Conservation (phyloP, 176 grass and related monocot genomes). For the Secale cereale region DNA sequence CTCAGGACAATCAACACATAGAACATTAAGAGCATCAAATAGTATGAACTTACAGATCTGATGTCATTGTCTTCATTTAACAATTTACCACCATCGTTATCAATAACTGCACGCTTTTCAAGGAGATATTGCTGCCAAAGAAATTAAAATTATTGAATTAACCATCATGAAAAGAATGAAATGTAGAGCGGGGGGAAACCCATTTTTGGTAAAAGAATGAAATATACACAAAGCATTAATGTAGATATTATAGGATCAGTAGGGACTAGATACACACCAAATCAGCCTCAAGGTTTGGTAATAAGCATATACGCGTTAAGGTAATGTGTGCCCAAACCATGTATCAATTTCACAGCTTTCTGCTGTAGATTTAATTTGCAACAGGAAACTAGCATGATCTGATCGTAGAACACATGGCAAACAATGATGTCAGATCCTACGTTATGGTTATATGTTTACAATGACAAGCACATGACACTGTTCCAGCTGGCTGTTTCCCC, state of each 20-base stretch:
- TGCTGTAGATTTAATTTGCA: conserved; percentile 10
- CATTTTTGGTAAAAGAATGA: conserved; percentile 15
- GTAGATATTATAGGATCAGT: conserved; percentile 21
- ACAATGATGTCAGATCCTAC: background rate
- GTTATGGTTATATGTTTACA: background rate
- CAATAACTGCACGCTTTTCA: conserved; percentile 80
- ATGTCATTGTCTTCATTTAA: conserved; percentile 94
- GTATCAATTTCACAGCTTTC: background rate
- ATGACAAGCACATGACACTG: background rate
- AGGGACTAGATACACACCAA: background rate
- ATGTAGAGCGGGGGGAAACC: too few species aligned
- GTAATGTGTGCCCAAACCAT: background rate
- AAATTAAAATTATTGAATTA: conserved; percentile 12
- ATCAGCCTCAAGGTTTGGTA: conserved; percentile 12
- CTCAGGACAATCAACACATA: background rate
- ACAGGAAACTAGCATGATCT: background rate
- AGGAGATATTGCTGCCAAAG: conserved; percentile 78
- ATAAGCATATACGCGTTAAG: background rate
- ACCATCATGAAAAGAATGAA: background rate
- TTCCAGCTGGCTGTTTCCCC: background rate
- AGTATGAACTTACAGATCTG: conserved; percentile 69
- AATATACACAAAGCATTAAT: background rate
- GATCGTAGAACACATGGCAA: background rate
- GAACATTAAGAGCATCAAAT: conserved; percentile 7
- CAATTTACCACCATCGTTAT: conserved; percentile 77